Evolutionary conservation across 306 rosid species (phyloP), one percentile per base, ranked within the genome.

Genomic region (Medicago arabica): DNA sequence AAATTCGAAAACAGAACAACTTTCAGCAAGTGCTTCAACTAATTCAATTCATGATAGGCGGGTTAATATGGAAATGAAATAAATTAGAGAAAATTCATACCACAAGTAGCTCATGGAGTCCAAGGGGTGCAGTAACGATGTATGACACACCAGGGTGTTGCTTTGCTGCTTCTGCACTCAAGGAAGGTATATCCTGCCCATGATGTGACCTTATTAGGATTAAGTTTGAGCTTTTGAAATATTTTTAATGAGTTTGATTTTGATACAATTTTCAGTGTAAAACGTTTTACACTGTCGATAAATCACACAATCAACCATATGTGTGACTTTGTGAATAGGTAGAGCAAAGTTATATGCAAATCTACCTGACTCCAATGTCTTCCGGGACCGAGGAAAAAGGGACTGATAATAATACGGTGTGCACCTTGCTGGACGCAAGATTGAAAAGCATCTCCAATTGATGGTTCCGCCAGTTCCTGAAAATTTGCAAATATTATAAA

Each of bases 391-490:
- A 95, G 93, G 79, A 95, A 95, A 85, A 95, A 95, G 0, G 98
- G 97, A 81, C 96, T 88, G 14, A 95, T 69, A 51, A 95, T 79
- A 38, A 92, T 55, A 5, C 90, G 91, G 54, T 49, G 14, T 44
- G 97, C 97, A 39, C 98, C 97, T 83, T 74, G 93, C 68, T 78
- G 76, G 62, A 95, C 80, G 4, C 97, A 92, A 18, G 85, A 85
- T 62, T 68, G 75, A 74, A 95, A 92, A 14, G 97, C 88, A 46
- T 82, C 88, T 36, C 28, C 66, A 78, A 95, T 92, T 23, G 98
- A 92, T 53, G 98, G 98, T 83, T 85, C 88, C 0, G 97, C 97
- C 85, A 95, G 74, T 82, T 95, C 98, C 97, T 95, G 81, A 59
- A 34, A 55, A 81, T 34, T 59, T 21, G 50, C 46, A 80, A 51